Evolutionary conservation across 73 alveolate species (phyloP), one percentile per base, ranked within the genome.

Genomic region (Halteria grandinella): DNA sequence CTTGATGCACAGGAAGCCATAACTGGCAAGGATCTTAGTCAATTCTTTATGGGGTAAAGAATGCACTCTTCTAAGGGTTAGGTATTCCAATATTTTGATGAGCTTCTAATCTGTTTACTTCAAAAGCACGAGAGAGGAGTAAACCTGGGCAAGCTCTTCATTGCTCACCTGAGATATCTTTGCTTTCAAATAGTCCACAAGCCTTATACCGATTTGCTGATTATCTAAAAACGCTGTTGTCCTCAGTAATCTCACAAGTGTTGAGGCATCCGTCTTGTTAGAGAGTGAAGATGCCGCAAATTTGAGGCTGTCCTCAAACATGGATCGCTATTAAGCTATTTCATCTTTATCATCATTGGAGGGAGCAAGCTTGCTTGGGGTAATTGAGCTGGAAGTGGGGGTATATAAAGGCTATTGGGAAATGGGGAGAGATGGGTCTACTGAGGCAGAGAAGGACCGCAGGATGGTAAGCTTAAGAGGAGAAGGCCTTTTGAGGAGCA

Each of bases 91-190:
- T 40, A 25, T 45, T 20, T 60, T 39, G 50, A 11, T 10, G 15
- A 39, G 15, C 15, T 39, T 39, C 50, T 39, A 39, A 39, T 60
- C 59, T 25, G 4, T 37, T 4, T 8, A 37, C 27, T 53, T 57
- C 4, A n/a, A 25, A 2, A 60, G 27, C 5, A 60, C 77, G 1
- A 60, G 27, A 8, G 77, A 60, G 5, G 77, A 7, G 43, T 36
- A 60, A 8, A 60, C 77, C 7, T 60, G 27, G 5, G 77, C 57
- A 8, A 60, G 27, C 21, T 60, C 77, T 20, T 60, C 77, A 60
- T 60, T 39, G 8, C 53, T 25, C 7, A 37, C 77, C 7, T 60
- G 14, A 10, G 77, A 60, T 4, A 60, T 32, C 43, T 60, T 60
- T 14, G 21, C 28, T 60, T 31, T 60, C 3, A 60, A 45, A 60